Evolutionary conservation across 75 land plant genomes (phyloP).

Genomic region (Ceratopteris richardii): DNA sequence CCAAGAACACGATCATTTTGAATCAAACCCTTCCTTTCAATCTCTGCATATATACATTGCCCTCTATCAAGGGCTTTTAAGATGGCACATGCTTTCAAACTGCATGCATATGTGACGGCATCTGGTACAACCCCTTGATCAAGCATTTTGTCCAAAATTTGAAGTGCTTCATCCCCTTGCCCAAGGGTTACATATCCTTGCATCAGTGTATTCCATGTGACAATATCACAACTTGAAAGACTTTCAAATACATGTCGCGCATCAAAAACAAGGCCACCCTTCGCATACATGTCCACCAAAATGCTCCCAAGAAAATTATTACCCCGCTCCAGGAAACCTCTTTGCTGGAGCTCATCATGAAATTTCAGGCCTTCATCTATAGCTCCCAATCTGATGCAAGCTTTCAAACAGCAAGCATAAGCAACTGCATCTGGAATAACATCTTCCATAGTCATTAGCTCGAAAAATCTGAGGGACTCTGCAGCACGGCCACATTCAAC

Average conservation of each 20-base stretch:
- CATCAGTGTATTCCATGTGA: slow-evolving; percentile 32
- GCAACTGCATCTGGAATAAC: slow-evolving; percentile 3
- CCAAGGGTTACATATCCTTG: slow-evolving; percentile 26
- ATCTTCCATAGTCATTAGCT: slow-evolving; percentile 15
- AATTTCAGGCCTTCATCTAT: neutral
- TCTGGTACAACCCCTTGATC: slow-evolving; percentile 18
- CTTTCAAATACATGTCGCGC: slow-evolving; percentile 17
- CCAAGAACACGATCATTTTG: slow-evolving; percentile 10
- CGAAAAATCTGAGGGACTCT: slow-evolving; percentile 21
- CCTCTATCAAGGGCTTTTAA: slow-evolving; percentile 26
- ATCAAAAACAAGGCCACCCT: slow-evolving; percentile 15
- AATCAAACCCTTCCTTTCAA: slow-evolving; percentile 8
- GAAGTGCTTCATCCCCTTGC: slow-evolving; percentile 20
- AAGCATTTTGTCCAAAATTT: slow-evolving; percentile 22
- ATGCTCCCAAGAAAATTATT: slow-evolving; percentile 23
- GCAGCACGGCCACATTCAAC: slow-evolving; percentile 21
- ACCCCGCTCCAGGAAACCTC: slow-evolving; percentile 1
- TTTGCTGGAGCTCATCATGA: neutral
- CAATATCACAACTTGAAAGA: slow-evolving; percentile 20
- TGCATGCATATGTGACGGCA: slow-evolving; percentile 17
- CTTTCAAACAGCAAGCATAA: neutral
- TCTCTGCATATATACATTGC: slow-evolving; percentile 11
- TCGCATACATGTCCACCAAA: slow-evolving; percentile 24
- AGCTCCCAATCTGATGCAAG: neutral
- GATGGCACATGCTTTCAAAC: slow-evolving; percentile 18